Evolutionary conservation across 192 early-diverging fungal genomes (phyloP).

Genomic region (Pecoramyces ruminantium): DNA sequence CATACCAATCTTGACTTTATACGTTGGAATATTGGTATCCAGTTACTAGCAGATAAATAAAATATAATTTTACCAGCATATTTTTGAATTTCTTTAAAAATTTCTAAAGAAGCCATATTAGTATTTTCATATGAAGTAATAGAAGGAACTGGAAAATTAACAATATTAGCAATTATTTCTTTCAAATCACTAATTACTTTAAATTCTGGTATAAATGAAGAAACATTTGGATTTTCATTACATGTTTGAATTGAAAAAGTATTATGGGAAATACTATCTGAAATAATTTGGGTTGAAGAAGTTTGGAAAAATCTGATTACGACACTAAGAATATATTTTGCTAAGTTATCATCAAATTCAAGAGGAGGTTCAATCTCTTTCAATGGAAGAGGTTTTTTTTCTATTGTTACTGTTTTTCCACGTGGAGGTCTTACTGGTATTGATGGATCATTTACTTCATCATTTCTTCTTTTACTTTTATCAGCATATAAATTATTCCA

Average conservation of each 20-base stretch:
- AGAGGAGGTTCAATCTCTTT: background rate
- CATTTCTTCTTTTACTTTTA: background rate
- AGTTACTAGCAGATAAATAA: constrained; percentile 80
- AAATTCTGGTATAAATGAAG: background rate
- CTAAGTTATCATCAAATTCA: constrained; percentile 45
- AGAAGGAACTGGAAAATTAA: constrained; percentile 23
- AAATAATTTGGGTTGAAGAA: constrained; percentile 12
- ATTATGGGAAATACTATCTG: constrained; percentile 21
- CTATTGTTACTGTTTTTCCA: background rate
- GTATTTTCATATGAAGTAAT: constrained; percentile 9
- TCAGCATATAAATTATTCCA: background rate
- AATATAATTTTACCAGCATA: constrained; percentile 68
- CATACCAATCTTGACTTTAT: constrained; percentile 25
- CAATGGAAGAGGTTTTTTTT: background rate
- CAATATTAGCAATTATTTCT: constrained; percentile 14
- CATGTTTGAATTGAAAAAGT: constrained; percentile 5
- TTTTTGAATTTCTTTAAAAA: constrained; percentile 58
- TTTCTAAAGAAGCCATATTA: constrained; percentile 13
- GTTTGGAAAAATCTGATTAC: constrained; percentile 49
- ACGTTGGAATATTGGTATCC: constrained; percentile 59
- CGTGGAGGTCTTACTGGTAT: background rate
- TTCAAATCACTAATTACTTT: constrained; percentile 13
- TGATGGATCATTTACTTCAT: background rate
- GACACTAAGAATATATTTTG: constrained; percentile 42
- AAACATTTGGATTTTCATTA: background rate